Conservation (phyloP, 768 basidiomycete species). For the Suillus hirtellus region DNA sequence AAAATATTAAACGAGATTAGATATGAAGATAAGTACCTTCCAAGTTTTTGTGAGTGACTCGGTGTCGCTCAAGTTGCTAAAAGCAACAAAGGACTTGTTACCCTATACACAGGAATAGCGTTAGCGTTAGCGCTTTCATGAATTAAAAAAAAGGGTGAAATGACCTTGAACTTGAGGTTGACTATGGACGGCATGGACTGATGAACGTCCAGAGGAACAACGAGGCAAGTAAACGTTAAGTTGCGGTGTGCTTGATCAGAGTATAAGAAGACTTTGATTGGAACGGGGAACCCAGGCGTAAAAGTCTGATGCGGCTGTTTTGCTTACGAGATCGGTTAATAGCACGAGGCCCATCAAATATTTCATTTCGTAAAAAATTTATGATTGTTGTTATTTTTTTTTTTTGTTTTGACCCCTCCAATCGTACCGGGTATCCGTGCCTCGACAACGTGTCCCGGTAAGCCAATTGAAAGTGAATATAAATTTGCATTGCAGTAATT, state of each 20-base stretch:
- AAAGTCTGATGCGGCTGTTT: neutral
- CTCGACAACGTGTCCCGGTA: conserved; percentile 1
- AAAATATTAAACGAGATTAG: conserved; percentile 7
- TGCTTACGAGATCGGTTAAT: neutral
- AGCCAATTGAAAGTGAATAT: neutral
- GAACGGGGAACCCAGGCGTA: conserved; percentile 3
- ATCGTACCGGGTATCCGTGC: conserved; percentile 4
- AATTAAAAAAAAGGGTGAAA: conserved; percentile 12
- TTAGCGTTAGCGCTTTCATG: conserved; percentile 11
- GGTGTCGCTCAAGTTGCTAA: conserved; percentile 83
- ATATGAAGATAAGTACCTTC: conserved; percentile 54
- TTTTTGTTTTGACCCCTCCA: neutral
- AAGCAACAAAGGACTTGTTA: conserved; percentile 94
- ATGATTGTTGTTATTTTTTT: neutral
- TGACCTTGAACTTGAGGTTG: conserved; percentile 84
- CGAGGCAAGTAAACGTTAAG: conserved; percentile 1
- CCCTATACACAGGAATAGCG: conserved; percentile 45
- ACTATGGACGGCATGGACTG: conserved; percentile 73
- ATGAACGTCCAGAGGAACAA: conserved; percentile 7
- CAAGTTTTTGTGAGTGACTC: conserved; percentile 88
- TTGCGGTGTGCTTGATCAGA: neutral
- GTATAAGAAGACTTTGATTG: conserved; percentile 9
- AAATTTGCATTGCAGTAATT: neutral
- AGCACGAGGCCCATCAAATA: conserved; percentile 9
- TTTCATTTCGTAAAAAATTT: conserved; percentile 1